Conservation (phyloP, 768 basidiomycete genomes). For the Amanita thiersii region DNA sequence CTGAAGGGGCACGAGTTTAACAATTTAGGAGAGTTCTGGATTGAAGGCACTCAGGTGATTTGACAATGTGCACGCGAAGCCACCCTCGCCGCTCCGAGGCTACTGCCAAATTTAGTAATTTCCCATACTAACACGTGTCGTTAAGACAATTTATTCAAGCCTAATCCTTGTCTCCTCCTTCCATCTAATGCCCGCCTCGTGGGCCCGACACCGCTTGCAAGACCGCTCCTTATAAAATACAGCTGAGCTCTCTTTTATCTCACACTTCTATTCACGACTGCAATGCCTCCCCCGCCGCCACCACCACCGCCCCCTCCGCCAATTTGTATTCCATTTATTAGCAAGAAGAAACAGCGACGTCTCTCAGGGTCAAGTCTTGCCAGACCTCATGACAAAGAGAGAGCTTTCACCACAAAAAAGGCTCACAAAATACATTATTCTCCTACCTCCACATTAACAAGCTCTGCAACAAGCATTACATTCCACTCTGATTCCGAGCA, state of each 20-base stretch:
- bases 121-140: slow-evolving; percentile 3
- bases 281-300: slow-evolving; percentile 49
- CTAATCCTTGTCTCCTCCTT: neutral
- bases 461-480: slow-evolving; percentile 38
- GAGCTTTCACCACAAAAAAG: slow-evolving; percentile 14
- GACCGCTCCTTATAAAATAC: slow-evolving; percentile 8
- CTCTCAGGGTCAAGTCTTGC: slow-evolving; percentile 40
- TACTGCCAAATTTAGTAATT: neutral
- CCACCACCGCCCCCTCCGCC: slow-evolving; percentile 50
- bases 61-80: too few relatives aligned
- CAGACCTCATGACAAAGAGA: slow-evolving; percentile 12
- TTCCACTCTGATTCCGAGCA: slow-evolving; percentile 57
- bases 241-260: slow-evolving; percentile 11
- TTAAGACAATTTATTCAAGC: neutral
- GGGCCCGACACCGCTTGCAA: slow-evolving; percentile 2
- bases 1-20: too few relatives aligned
- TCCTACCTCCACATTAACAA: slow-evolving; percentile 32
- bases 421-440: slow-evolving; percentile 37
- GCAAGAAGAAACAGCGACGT: slow-evolving; percentile 38
- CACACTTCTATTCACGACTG: slow-evolving; percentile 23
- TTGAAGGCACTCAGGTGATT: too few relatives aligned
- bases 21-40: too few relatives aligned
- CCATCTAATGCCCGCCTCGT: slow-evolving; percentile 6
- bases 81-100: neutral
- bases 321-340: slow-evolving; percentile 52